Percentiles rank a stretch among this genome's conserved stretches.
phyloP scores from a whole-genome alignment of 768 basidiomycete genomes.

The Pulveroboletus sp. region DNA sequence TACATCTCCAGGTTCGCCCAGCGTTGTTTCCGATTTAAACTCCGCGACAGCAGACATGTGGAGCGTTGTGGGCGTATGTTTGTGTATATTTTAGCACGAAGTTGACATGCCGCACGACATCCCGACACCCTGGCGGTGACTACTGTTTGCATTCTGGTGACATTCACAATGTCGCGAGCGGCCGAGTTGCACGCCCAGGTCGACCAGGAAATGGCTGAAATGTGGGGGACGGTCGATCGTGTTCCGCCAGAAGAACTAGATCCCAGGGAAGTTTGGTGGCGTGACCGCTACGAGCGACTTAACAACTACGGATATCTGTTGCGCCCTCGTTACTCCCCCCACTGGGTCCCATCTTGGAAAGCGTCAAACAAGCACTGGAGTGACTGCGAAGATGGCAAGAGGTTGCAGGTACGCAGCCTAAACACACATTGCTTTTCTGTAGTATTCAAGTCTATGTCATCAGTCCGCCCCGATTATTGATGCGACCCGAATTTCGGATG shows the following conservation, averaged over 20 bases:
- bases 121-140: no score
- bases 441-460: neutral
- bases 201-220: neutral
- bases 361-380: neutral
- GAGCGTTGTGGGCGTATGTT: no score
- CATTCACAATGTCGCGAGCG: no score
- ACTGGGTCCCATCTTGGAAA: slow-evolving; percentile 8
- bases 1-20: no score
- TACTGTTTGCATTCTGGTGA: no score
- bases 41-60: no score
- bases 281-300: no score
- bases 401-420: slow-evolving; percentile 6
- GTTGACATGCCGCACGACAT: no score
- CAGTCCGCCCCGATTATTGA: slow-evolving; percentile 19
- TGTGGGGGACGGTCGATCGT: neutral
- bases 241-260: no score
- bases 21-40: no score
- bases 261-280: neutral
- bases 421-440: neutral
- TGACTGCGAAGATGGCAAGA: neutral
- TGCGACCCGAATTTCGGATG: slow-evolving; percentile 26
- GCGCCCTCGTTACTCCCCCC: neutral
- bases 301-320: slow-evolving; percentile 1
- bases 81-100: no score
- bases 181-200: neutral